Evolutionary conservation across 352 stramenopile genomes (phyloP).

Genomic region (Pythium coloratum): DNA sequence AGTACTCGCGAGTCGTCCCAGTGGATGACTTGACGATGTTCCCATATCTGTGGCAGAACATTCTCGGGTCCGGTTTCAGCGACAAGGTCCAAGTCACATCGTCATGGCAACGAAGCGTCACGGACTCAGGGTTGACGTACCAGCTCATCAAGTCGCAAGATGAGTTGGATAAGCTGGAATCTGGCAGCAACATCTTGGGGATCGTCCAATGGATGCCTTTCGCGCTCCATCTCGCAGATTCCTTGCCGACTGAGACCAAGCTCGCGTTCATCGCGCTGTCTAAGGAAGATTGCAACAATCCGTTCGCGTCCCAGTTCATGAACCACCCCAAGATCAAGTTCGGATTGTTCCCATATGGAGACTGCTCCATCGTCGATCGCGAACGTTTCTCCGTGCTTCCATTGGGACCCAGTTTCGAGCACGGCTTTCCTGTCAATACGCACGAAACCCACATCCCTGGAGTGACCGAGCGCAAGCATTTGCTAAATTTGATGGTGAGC

Average conservation of each 20-base stretch:
- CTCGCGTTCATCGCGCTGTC: slow-evolving; percentile 50
- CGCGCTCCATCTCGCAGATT: slow-evolving; percentile 36
- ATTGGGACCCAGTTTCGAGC: slow-evolving; percentile 59
- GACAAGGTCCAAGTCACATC: slow-evolving; percentile 22
- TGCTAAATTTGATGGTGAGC: slow-evolving; percentile 70
- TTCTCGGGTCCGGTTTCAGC: slow-evolving; percentile 47
- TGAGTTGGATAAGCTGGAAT: slow-evolving; percentile 34
- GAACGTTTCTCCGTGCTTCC: slow-evolving; percentile 49
- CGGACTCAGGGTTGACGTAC: slow-evolving; percentile 32
- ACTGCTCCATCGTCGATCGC: slow-evolving; percentile 58
- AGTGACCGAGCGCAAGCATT: slow-evolving; percentile 28
- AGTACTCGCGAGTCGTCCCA: slow-evolving; percentile 40
- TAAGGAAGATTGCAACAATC: slow-evolving; percentile 64
- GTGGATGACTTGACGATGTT: slow-evolving; percentile 58
- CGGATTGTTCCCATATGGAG: slow-evolving; percentile 58
- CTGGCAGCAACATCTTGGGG: slow-evolving; percentile 37
- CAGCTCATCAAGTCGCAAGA: slow-evolving; percentile 39
- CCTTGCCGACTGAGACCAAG: slow-evolving; percentile 30
- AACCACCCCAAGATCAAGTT: slow-evolving; percentile 42
- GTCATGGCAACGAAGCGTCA: slow-evolving; percentile 22
- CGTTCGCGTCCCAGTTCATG: slow-evolving; percentile 28
- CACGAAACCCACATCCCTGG: slow-evolving; percentile 33
- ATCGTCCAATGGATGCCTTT: slow-evolving; percentile 23
- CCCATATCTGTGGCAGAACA: slow-evolving; percentile 59
- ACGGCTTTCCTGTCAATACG: slow-evolving; percentile 57